phyloP scores from a whole-genome alignment of 2,329 filamentous ascomycete species.

The Phialocephala sp. region DNA sequence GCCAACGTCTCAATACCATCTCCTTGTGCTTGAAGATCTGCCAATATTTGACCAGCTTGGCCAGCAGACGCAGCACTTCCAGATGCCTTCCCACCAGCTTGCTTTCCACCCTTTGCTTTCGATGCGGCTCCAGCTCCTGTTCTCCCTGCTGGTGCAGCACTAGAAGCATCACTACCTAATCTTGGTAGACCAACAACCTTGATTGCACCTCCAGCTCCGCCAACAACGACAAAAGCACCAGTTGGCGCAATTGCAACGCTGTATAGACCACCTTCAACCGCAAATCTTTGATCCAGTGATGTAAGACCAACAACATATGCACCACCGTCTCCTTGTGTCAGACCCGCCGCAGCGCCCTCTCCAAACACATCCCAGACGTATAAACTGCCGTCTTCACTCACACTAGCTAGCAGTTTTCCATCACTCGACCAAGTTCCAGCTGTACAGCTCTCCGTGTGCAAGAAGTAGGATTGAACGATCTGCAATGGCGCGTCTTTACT shows the following conservation, averaged over 20 bases:
- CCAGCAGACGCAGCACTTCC: conserved; percentile 50
- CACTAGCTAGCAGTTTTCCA: conserved; percentile 83
- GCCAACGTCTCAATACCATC: conserved; percentile 81
- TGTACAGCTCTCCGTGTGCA: conserved; percentile 85
- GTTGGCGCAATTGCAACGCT: conserved; percentile 83
- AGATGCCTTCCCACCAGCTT: conserved; percentile 46
- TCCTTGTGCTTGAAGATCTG: conserved; percentile 78
- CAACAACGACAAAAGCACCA: conserved; percentile 80
- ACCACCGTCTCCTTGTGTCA: conserved; percentile 58
- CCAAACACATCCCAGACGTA: conserved; percentile 78
- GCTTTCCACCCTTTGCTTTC: conserved; percentile 38
- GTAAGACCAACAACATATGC: conserved; percentile 79
- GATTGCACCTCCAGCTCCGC: conserved; percentile 86
- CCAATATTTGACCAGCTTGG: conserved; percentile 76
- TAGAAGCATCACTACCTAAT: conserved; percentile 39
- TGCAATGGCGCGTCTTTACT: conserved; percentile 68
- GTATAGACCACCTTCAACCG: conserved; percentile 89
- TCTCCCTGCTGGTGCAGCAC: conserved; percentile 29
- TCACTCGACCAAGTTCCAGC: conserved; percentile 91
- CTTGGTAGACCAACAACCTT: conserved; percentile 85
- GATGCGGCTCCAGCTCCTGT: conserved; percentile 10
- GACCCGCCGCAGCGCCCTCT: conserved; percentile 53
- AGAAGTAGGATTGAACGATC: conserved; percentile 90
- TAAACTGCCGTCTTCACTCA: conserved; percentile 85
- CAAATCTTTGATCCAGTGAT: conserved; percentile 84